Base-by-base conservation (phyloP, 192 early-diverging fungal genomes). In the Pilaira anomala region DNA sequence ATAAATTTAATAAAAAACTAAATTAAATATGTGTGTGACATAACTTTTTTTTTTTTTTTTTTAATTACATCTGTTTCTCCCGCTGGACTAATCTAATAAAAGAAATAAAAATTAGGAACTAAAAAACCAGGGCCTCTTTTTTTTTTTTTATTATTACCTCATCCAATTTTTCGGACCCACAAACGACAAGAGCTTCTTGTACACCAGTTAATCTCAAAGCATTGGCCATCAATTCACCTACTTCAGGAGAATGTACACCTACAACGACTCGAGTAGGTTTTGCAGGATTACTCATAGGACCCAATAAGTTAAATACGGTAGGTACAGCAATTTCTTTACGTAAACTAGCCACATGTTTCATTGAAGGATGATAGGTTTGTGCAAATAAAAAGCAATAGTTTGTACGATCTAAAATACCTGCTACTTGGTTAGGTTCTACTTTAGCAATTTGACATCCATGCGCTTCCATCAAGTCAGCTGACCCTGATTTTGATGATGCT, bases 351-450 rank as follows among this genome's bases (percentile, higher is more conserved):
- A 93, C 83, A 60, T 86, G 74, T 44, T 86, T 89, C 91, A 98
- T 93, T 26, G 90, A 83, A 7, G 97, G 92, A 67, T 98, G 93
- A 71, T 91, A 98, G 2, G 76, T 87, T 71, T 89, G 93, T 11
- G 95, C 86, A 66, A 97, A 96, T 62, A 98, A 72, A 68, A 98
- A 98, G 65, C 93, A 96, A 67, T 93, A 98, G 36, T 83, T 79
- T 53, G 78, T 66, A 36, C 80, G 45, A 48, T 78, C 61, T 18
- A 98, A 49, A 19, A 94, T 69, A n/a, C 70, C 63, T 14, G 80
- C 84, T 4, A 94, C 90, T 19, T 85, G 54, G 5, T 78, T 80
- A 0, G 93, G 86, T 28, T 80, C 60, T 8, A 97, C 74, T 40
- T 80, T 76, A 7, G 61, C 73, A 39, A 98, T 82, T 39, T 80